phyloP scores from a whole-genome alignment of 768 basidiomycete genomes.

The Pleurotus eryngii region DNA sequence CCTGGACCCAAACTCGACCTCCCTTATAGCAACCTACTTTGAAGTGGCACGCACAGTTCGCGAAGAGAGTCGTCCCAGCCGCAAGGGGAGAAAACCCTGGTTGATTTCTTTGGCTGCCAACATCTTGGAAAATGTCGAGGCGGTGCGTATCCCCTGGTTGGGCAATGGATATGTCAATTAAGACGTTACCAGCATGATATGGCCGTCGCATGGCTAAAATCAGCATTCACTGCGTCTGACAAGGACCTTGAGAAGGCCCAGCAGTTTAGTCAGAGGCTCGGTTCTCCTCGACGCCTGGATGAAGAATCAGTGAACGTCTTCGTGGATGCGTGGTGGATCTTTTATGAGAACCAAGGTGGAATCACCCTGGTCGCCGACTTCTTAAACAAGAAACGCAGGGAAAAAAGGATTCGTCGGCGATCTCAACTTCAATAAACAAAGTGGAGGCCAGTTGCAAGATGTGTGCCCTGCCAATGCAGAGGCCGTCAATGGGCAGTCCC shows the following conservation, averaged over 20 bases:
- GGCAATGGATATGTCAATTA: neutral
- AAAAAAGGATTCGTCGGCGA: constrained; percentile 12
- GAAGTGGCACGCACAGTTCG: neutral
- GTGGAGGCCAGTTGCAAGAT: too few relatives aligned
- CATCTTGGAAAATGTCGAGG: too few relatives aligned
- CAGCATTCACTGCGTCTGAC: neutral
- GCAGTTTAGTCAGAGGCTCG: neutral
- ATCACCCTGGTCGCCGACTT: neutral
- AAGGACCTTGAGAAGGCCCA: neutral
- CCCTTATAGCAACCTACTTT: neutral
- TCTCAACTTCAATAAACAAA: neutral
- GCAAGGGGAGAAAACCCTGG: neutral
- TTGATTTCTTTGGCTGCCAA: too few relatives aligned
- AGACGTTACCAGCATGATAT: neutral
- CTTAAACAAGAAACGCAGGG: constrained; percentile 8
- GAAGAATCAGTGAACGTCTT: constrained; percentile 9
- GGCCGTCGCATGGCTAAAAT: neutral
- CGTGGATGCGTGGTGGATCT: constrained; percentile 17
- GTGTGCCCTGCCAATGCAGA: too few relatives aligned
- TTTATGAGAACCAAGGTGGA: constrained; percentile 4
- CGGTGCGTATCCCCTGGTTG: too few relatives aligned
- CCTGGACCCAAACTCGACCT: neutral
- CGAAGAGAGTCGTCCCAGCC: neutral
- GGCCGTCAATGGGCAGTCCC: too few relatives aligned
- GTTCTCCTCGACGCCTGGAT: neutral